Conservation (phyloP, 371 early-diverging fungal genomes). For the Lichtheimia corymbifera region DNA sequence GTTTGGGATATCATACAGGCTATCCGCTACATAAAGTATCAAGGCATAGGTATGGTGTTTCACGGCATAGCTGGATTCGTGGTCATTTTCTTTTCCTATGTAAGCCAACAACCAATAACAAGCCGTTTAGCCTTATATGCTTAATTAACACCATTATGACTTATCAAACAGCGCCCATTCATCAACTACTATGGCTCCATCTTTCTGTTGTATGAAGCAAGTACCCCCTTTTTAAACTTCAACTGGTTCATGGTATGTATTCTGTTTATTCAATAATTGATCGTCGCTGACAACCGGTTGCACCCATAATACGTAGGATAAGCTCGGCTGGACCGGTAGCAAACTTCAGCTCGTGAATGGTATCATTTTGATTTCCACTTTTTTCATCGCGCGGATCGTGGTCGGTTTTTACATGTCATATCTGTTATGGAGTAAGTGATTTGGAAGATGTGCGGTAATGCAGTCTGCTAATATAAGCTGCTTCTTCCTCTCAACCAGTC, state of each 20-base stretch:
- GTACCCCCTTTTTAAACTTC: constrained; percentile 90
- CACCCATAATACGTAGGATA: constrained; percentile 52
- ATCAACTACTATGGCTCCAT: constrained; percentile 85
- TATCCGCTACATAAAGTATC: constrained; percentile 66
- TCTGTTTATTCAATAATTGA: too few relatives aligned
- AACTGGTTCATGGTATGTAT: constrained; percentile 83
- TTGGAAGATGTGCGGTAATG: too few relatives aligned
- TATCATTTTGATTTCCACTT: constrained; percentile 65
- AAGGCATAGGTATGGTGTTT: constrained; percentile 80
- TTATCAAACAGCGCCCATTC: constrained; percentile 69
- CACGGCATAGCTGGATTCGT: constrained; percentile 82
- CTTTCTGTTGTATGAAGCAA: constrained; percentile 89
- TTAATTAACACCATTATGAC: not conserved
- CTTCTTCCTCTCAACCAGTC: constrained; percentile 12
- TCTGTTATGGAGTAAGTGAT: constrained; percentile 55
- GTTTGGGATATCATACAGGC: constrained; percentile 85
- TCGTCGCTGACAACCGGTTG: too few relatives aligned
- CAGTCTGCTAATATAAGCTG: too few relatives aligned
- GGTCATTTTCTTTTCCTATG: constrained; percentile 74
- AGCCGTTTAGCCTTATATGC: constrained; percentile 2
- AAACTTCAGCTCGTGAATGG: constrained; percentile 83
- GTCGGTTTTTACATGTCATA: constrained; percentile 79
- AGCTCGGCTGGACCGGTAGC: constrained; percentile 77
- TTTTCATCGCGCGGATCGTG: constrained; percentile 78
- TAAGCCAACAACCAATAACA: constrained; percentile 35